phyloP scores from a whole-genome alignment of 352 stramenopile species.

The Globisporangium okanoganense region DNA sequence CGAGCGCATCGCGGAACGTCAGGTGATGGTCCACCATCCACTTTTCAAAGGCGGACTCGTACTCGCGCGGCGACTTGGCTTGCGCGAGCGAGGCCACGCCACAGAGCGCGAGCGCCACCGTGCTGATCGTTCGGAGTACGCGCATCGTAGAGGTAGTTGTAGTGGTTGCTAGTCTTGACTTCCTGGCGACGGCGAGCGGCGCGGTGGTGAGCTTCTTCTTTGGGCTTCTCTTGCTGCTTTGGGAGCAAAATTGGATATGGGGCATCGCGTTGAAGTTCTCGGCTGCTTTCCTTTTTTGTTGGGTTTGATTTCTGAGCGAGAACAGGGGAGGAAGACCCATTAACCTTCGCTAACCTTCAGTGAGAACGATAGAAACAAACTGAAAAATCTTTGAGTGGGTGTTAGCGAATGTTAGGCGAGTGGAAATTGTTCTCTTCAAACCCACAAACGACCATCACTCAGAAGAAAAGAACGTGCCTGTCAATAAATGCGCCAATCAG shows the following conservation, averaged over 20 bases:
- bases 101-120: conserved; percentile 25
- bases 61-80: conserved; percentile 61
- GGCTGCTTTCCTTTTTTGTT: neutral
- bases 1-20: conserved; percentile 55
- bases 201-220: neutral
- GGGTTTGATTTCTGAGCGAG: neutral
- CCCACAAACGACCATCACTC: neutral
- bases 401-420: conserved; percentile 19
- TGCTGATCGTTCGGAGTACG: conserved; percentile 18
- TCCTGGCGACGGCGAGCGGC: neutral
- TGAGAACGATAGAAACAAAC: neutral
- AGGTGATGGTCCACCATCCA: conserved; percentile 56
- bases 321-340: conserved; percentile 6
- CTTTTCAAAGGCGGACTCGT: conserved; percentile 66
- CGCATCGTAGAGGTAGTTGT: conserved; percentile 15
- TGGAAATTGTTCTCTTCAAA: conserved; percentile 5
- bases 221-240: conserved; percentile 10
- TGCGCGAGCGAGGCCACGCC: conserved; percentile 15
- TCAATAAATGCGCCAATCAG: conserved; percentile 4
- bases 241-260: conserved; percentile 15
- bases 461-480: neutral
- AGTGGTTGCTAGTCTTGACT: neutral
- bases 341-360: conserved; percentile 10
- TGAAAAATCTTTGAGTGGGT: neutral
- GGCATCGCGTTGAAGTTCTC: conserved; percentile 18